Evolutionary conservation across 176 grass and related monocot genomes (phyloP).

Genomic region (Ampelocalamus luodianensis): DNA sequence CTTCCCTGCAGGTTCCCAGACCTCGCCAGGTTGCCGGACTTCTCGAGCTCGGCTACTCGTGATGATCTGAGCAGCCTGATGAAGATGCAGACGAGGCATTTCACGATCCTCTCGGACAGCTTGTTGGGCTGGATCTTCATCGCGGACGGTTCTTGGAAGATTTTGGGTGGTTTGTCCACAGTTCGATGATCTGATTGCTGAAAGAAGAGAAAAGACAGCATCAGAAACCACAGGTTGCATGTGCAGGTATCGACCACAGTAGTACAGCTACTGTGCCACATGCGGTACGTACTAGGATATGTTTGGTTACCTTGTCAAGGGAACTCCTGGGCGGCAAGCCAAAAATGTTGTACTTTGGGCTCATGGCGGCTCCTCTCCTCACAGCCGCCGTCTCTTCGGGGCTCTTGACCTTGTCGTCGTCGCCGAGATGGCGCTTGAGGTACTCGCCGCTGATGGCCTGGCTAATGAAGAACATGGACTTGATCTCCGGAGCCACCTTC

Average conservation of each 20-base stretch:
- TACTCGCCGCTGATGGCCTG: conserved; percentile 83
- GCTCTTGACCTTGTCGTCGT: conserved; percentile 20
- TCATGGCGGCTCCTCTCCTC: conserved; percentile 39
- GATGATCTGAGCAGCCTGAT: conserved; percentile 76
- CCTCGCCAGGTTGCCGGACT: conserved; percentile 55
- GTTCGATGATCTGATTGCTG: conserved; percentile 6
- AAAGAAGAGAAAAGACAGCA: not conserved
- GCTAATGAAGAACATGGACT: conserved; percentile 92
- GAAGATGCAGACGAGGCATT: conserved; percentile 85
- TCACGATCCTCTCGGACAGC: conserved; percentile 90
- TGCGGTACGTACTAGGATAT: no score
- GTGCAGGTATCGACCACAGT: not conserved
- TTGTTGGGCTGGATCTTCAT: conserved; percentile 65
- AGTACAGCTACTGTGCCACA: no score
- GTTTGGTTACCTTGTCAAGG: conserved; percentile 32
- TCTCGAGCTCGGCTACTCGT: conserved; percentile 55
- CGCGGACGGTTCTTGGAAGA: conserved; percentile 42
- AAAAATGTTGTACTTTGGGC: conserved; percentile 28
- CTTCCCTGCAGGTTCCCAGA: conserved; percentile 40
- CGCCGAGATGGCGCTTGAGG: conserved; percentile 49
- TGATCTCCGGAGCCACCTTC: conserved; percentile 55
- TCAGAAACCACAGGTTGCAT: not conserved
- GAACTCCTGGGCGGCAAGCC: conserved; percentile 39
- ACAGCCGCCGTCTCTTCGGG: conserved; percentile 26
- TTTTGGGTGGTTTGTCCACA: conserved; percentile 34